phyloP scores from a whole-genome alignment of 768 basidiomycete species.

The Cubamyces sp. region DNA sequence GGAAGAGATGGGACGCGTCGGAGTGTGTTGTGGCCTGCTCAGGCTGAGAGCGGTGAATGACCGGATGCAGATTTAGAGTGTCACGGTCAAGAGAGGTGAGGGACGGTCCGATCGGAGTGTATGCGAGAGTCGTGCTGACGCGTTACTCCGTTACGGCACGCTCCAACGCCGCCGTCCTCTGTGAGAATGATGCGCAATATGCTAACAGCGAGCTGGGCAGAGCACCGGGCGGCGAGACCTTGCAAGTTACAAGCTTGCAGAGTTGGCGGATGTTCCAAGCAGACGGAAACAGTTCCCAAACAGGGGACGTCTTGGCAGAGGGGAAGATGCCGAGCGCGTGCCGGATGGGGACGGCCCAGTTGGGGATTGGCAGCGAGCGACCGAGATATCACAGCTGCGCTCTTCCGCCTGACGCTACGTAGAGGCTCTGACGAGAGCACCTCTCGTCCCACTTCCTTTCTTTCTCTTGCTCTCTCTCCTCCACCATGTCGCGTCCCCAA shows the following conservation, averaged over 20 bases:
- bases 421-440: constrained; percentile 1
- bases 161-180: too few relatives aligned
- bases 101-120: neutral
- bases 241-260: too few relatives aligned
- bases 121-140: neutral
- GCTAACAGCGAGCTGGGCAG: too few relatives aligned
- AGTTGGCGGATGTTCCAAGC: too few relatives aligned
- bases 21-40: neutral
- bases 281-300: too few relatives aligned
- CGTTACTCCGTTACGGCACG: neutral
- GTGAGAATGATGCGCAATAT: too few relatives aligned
- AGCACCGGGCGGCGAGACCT: too few relatives aligned
- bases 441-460: neutral
- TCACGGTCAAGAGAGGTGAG: neutral
- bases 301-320: too few relatives aligned
- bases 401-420: neutral
- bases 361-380: neutral
- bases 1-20: neutral
- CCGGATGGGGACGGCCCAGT: neutral
- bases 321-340: too few relatives aligned
- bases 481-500: constrained; percentile 13
- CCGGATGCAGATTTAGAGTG: too few relatives aligned
- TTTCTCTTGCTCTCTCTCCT: neutral
- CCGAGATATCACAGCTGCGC: neutral
- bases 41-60: too few relatives aligned